These are phyloP conservation scores for Geotrichum histeridarum DNA, from an alignment of 1,139 yeast genomes.

Conservation along the genomic window DNA sequence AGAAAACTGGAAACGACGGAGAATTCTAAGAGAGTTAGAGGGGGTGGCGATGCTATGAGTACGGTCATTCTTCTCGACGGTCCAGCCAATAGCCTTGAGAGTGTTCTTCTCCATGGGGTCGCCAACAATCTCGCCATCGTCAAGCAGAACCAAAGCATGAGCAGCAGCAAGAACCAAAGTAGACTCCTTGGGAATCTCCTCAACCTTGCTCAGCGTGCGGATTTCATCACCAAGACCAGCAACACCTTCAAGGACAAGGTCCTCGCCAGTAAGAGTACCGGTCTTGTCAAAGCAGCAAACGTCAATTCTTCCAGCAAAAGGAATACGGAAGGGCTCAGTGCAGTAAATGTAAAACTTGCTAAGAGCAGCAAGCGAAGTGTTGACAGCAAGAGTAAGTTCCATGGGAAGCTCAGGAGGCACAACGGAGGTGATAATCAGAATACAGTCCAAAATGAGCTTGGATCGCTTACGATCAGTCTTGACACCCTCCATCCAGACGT, in stretches of 20 bases:
- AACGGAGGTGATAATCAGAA: slow-evolving; percentile 90
- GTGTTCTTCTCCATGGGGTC: slow-evolving; percentile 99
- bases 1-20: slow-evolving; percentile 94
- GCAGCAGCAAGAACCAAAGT: slow-evolving; percentile 84
- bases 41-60: slow-evolving; percentile 26
- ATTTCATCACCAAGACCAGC: slow-evolving; percentile 67
- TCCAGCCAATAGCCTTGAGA: slow-evolving; percentile 81
- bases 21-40: slow-evolving; percentile 54
- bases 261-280: slow-evolving; percentile 97
- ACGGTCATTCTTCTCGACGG: slow-evolving; percentile 64
- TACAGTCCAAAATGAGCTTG: slow-evolving; percentile 89
- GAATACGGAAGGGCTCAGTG: slow-evolving; percentile 97
- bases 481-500: slow-evolving; percentile 97
- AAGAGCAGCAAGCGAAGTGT: slow-evolving; percentile 80
- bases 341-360: slow-evolving; percentile 87
- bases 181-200: slow-evolving; percentile 60
- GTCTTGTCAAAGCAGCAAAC: slow-evolving; percentile 98
- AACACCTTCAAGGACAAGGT: slow-evolving; percentile 89
- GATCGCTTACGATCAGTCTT: slow-evolving; percentile 93
- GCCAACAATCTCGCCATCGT: slow-evolving; percentile 96
- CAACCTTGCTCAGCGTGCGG: slow-evolving; percentile 54
- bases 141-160: slow-evolving; percentile 88
- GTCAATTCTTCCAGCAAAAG: slow-evolving; percentile 95
- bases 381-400: slow-evolving; percentile 98
- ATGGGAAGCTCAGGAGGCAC: slow-evolving; percentile 99